Percentiles rank a stretch among this genome's conserved stretches.
Evolutionary conservation across 1,284 basidiomycete genomes (phyloP).

Genomic region (Fistulina hepatica): DNA sequence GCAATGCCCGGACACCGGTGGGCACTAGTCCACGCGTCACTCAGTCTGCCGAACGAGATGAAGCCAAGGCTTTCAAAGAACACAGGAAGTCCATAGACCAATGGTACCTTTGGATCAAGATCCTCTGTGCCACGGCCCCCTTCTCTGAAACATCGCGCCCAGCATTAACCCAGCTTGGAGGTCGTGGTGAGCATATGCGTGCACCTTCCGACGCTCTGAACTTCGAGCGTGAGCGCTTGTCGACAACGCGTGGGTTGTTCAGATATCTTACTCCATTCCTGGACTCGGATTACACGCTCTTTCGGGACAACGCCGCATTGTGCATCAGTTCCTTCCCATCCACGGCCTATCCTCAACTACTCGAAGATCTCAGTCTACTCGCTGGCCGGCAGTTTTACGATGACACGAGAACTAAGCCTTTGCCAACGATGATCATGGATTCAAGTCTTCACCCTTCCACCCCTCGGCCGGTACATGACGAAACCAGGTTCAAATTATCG

Average conservation of each 20-base stretch:
- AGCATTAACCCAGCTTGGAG: constrained; percentile 40
- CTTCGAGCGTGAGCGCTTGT: constrained; percentile 65
- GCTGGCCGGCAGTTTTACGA: constrained; percentile 77
- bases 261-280: constrained; percentile 80
- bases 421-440: constrained; percentile 25
- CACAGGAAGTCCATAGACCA: constrained; percentile 64
- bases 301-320: constrained; percentile 78
- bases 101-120: constrained; percentile 82
- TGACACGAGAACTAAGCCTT: constrained; percentile 50
- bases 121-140: constrained; percentile 70
- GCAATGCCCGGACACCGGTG: constrained; percentile 34
- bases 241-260: constrained; percentile 75
- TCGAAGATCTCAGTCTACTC: constrained; percentile 77
- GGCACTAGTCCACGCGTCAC: constrained; percentile 31
- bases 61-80: constrained; percentile 45
- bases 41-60: constrained; percentile 36
- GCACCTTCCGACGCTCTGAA: constrained; percentile 61
- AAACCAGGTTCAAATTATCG: constrained; percentile 38
- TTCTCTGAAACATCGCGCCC: constrained; percentile 51
- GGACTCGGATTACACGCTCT: constrained; percentile 74
- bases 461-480: constrained; percentile 57
- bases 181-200: constrained; percentile 66
- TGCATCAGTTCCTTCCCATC: constrained; percentile 83
- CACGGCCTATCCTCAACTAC: constrained; percentile 66
- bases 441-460: constrained; percentile 45